Conservation (phyloP, 2,329 filamentous ascomycete genomes). For the Cyanodermella asteris region DNA sequence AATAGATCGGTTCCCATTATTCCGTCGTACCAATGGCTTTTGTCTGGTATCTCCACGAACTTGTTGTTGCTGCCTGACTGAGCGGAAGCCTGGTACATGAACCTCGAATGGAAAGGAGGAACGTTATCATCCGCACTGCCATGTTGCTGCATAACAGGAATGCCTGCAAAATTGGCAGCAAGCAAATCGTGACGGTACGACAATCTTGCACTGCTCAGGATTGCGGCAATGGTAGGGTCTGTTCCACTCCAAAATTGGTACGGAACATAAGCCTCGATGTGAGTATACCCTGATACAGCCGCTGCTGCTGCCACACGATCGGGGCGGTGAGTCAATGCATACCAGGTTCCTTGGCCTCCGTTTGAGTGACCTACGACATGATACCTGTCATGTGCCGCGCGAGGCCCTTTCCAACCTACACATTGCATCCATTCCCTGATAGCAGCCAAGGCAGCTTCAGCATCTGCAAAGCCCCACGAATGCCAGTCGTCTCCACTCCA, state of each 20-base stretch:
- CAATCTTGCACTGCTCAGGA: conserved; percentile 26
- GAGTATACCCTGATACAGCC: conserved; percentile 35
- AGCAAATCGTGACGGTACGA: conserved; percentile 35
- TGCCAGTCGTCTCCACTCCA: conserved; percentile 43
- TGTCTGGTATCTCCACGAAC: conserved; percentile 28
- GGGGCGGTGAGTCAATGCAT: conserved; percentile 30
- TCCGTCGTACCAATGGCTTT: conserved; percentile 32
- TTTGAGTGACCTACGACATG: conserved; percentile 37
- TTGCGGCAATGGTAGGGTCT: conserved; percentile 26
- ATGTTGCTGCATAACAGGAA: conserved; percentile 34
- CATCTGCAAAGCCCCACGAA: conserved; percentile 33
- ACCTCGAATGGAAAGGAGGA: conserved; percentile 32
- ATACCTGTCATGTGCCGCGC: conserved; percentile 24
- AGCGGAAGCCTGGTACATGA: conserved; percentile 27
- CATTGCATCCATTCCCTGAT: conserved; percentile 28
- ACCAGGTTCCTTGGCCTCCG: conserved; percentile 37
- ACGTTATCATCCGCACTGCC: conserved; percentile 36
- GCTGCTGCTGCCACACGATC: conserved; percentile 34
- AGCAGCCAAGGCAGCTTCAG: conserved; percentile 28
- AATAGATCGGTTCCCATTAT: conserved; percentile 31
- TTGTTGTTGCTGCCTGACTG: conserved; percentile 24
- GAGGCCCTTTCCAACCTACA: conserved; percentile 26
- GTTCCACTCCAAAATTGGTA: conserved; percentile 32
- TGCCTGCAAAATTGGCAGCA: conserved; percentile 26
- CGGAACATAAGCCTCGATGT: conserved; percentile 37